phyloP scores from a whole-genome alignment of 371 early-diverging fungal genomes.

The Nematocida parisii region DNA sequence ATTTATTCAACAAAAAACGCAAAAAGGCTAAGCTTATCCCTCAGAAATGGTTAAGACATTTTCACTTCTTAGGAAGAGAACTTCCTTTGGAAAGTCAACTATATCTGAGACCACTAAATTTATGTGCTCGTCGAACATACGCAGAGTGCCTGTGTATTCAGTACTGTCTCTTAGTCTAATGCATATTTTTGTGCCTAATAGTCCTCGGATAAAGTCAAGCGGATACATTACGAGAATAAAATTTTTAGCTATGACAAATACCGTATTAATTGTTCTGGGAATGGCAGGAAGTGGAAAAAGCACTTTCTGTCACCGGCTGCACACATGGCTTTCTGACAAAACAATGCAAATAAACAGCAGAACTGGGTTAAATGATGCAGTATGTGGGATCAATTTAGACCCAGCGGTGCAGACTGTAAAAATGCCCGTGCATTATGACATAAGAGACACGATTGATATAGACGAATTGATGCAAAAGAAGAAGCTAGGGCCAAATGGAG shows the following conservation, averaged over 20 bases:
- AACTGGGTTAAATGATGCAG: conserved; percentile 62
- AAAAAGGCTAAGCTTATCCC: neutral
- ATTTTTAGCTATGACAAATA: conserved; percentile 43
- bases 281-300: conserved; percentile 99
- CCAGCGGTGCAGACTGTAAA: conserved; percentile 88
- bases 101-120: conserved; percentile 58
- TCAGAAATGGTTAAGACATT: conserved; percentile 61
- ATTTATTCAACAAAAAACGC: neutral
- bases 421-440: conserved; percentile 91
- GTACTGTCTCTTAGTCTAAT: conserved; percentile 60
- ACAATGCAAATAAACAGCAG: conserved; percentile 47
- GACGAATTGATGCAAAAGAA: conserved; percentile 97
- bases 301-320: conserved; percentile 81
- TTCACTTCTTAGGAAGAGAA: conserved; percentile 65
- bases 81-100: conserved; percentile 2
- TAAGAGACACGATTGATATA: conserved; percentile 93
- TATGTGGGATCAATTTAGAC: conserved; percentile 91
- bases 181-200: conserved; percentile 58
- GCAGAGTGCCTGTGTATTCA: conserved; percentile 52
- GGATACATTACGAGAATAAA: conserved; percentile 57
- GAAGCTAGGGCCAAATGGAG: conserved; percentile 96
- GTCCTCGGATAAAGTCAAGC: conserved; percentile 61
- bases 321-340: conserved; percentile 67
- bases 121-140: conserved; percentile 67
- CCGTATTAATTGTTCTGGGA: conserved; percentile 71